phyloP scores from a whole-genome alignment of 345 rosid genomes.

The Acer yangbiense region DNA sequence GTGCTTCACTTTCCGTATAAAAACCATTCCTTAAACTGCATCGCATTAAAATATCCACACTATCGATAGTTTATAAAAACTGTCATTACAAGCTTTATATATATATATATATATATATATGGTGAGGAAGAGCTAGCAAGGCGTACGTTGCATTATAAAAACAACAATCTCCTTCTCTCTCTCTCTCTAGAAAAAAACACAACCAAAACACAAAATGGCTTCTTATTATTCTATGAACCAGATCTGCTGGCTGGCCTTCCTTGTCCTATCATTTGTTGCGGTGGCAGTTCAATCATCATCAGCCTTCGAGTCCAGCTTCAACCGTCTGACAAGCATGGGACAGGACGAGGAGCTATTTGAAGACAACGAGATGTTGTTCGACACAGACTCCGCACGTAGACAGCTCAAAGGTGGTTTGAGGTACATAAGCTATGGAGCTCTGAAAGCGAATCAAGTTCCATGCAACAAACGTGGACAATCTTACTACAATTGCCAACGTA shows the following conservation, averaged over 20 bases:
- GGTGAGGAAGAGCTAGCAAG: constrained; percentile 33
- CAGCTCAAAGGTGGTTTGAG: constrained; percentile 18
- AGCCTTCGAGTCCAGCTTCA: not conserved
- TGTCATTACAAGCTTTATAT: too few species aligned
- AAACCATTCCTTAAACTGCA: too few species aligned
- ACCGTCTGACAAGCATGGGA: constrained; percentile 26
- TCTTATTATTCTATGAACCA: constrained; percentile 10
- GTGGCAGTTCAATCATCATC: constrained; percentile 29
- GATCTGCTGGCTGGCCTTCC: constrained; percentile 31
- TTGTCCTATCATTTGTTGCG: constrained; percentile 30
- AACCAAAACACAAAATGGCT: not conserved
- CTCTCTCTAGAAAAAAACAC: not conserved
- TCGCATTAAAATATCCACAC: too few species aligned
- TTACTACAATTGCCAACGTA: constrained; percentile 23
- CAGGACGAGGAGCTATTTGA: constrained; percentile 15
- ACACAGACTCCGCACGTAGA: constrained; percentile 37
- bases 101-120: too few species aligned
- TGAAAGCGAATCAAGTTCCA: constrained; percentile 7
- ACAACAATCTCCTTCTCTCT: not conserved
- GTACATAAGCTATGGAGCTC: constrained; percentile 26
- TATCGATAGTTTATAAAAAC: too few species aligned
- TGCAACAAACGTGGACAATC: constrained; percentile 31
- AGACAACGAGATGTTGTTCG: constrained; percentile 39
- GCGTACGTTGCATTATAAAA: constrained; percentile 3
- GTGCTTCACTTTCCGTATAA: too few species aligned